These are phyloP conservation scores for Moesziomyces sp. DNA, from an alignment of 1,284 basidiomycete species.

Conservation along the genomic window DNA sequence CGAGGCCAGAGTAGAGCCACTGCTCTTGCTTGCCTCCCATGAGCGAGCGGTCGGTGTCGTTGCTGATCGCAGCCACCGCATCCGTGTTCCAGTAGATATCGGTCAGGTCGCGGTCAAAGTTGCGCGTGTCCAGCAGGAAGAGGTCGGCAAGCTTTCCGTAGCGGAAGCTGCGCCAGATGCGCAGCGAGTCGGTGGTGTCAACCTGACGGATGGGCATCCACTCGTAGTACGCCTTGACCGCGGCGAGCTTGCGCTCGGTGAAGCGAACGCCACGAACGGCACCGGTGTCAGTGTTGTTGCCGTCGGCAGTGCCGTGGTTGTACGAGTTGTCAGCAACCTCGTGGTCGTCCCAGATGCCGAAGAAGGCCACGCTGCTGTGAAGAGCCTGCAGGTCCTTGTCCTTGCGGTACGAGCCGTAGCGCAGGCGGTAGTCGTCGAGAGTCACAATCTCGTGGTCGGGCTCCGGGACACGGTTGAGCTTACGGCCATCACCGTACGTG, in stretches of 20 bases:
- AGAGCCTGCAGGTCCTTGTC: slow-evolving; percentile 47
- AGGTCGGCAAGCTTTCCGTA: slow-evolving; percentile 53
- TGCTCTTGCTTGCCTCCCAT: slow-evolving; percentile 75
- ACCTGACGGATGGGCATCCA: slow-evolving; percentile 79
- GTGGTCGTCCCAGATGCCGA: slow-evolving; percentile 72
- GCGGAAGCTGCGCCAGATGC: slow-evolving; percentile 75
- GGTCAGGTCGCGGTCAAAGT: slow-evolving; percentile 76
- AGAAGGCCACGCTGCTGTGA: slow-evolving; percentile 28
- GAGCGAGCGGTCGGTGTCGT: slow-evolving; percentile 52
- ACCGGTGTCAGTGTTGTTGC: slow-evolving; percentile 74
- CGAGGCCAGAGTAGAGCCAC: slow-evolving; percentile 74
- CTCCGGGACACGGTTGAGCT: slow-evolving; percentile 64
- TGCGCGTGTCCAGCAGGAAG: slow-evolving; percentile 74
- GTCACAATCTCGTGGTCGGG: slow-evolving; percentile 74
- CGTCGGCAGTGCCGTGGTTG: slow-evolving; percentile 75
- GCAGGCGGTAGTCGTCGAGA: slow-evolving; percentile 75
- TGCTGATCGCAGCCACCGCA: slow-evolving; percentile 36
- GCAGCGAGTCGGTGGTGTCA: slow-evolving; percentile 73
- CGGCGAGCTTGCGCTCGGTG: slow-evolving; percentile 75
- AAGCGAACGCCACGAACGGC: slow-evolving; percentile 68
- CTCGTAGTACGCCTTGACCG: slow-evolving; percentile 76
- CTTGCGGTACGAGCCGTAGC: slow-evolving; percentile 73
- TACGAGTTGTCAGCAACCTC: slow-evolving; percentile 76
- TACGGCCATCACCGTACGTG: slow-evolving; percentile 66
- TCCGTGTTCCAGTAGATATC: slow-evolving; percentile 75